Percentiles rank a stretch among this genome's conserved stretches.
Conservation (phyloP, 2,329 filamentous ascomycete genomes). For the Fusarium sterilihyphosum region DNA sequence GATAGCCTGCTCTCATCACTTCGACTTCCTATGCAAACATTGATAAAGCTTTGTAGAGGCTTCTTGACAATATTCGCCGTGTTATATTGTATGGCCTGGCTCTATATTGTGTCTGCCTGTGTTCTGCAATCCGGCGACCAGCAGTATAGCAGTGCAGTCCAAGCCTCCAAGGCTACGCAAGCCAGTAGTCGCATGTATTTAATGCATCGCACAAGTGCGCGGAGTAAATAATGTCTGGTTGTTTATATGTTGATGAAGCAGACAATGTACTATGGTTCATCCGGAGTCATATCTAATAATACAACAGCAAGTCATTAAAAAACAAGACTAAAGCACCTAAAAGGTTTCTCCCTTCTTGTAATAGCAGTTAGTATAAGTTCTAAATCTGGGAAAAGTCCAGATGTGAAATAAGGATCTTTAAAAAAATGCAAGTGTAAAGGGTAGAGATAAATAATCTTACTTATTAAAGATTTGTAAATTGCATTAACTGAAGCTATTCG, state of each 20-base stretch:
- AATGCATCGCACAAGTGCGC: conserved; percentile 49
- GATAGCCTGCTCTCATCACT: background rate
- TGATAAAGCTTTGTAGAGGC: conserved; percentile 45
- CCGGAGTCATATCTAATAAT: accelerated
- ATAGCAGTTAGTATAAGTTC: background rate
- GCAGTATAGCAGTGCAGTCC: conserved; percentile 55
- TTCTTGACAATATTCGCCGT: conserved; percentile 59
- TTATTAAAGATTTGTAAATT: accelerated
- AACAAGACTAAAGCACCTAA: conserved; percentile 26
- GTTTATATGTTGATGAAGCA: conserved; percentile 52
- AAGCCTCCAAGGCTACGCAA: conserved; percentile 54
- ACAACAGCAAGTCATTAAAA: conserved; percentile 10
- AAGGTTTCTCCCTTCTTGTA: background rate
- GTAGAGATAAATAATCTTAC: background rate
- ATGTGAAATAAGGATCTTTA: background rate
- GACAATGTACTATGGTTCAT: conserved; percentile 3
- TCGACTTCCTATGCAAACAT: background rate
- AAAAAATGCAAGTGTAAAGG: accelerated
- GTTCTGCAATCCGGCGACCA: background rate
- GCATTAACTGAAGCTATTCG: accelerated
- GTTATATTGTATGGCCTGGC: conserved; percentile 62
- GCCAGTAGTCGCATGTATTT: conserved; percentile 52
- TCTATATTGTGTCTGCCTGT: conserved; percentile 40
- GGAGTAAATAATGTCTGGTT: conserved; percentile 52
- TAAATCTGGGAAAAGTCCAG: background rate